These are phyloP conservation scores for Colletotrichum liaoningense DNA, from an alignment of 2,329 filamentous ascomycete species.

Conservation along the genomic window DNA sequence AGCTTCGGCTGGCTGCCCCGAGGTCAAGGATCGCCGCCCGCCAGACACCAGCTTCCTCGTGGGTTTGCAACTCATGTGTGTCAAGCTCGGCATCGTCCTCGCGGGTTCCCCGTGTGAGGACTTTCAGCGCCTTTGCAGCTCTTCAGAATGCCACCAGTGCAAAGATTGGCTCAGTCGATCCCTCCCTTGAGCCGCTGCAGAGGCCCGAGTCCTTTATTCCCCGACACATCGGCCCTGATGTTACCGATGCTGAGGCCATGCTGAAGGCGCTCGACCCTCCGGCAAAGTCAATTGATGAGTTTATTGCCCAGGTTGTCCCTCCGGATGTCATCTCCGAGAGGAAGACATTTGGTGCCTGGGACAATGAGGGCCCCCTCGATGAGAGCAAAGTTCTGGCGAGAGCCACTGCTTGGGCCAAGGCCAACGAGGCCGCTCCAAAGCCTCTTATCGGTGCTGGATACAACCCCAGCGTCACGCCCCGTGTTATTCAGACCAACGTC, in stretches of 20 bases:
- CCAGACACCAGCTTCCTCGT: constrained; percentile 25
- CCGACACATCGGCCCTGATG: constrained; percentile 88
- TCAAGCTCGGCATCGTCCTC: constrained; percentile 9
- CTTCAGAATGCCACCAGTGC: constrained; percentile 24
- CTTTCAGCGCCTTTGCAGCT: constrained; percentile 24
- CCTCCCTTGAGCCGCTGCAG: constrained; percentile 36
- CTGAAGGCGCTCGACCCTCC: constrained; percentile 82
- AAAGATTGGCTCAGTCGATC: constrained; percentile 24
- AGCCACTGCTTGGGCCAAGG: constrained; percentile 46
- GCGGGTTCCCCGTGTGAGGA: constrained; percentile 23
- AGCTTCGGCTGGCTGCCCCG: constrained; percentile 34
- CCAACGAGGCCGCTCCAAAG: constrained; percentile 53
- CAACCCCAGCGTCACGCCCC: constrained; percentile 85
- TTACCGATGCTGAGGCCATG: constrained; percentile 79
- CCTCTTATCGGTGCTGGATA: constrained; percentile 91
- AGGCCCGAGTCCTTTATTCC: constrained; percentile 76
- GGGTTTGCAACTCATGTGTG: constrained; percentile 32
- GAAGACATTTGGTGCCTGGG: constrained; percentile 65
- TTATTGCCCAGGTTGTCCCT: constrained; percentile 87
- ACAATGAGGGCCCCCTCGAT: constrained; percentile 58
- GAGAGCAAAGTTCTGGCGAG: constrained; percentile 69
- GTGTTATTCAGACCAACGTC: constrained; percentile 92
- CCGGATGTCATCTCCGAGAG: constrained; percentile 78
- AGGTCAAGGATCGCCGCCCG: constrained; percentile 31
- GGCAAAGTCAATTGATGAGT: constrained; percentile 79